Base-by-base conservation (phyloP, 768 basidiomycete species). In the Cystofilobasidium capitatum region DNA sequence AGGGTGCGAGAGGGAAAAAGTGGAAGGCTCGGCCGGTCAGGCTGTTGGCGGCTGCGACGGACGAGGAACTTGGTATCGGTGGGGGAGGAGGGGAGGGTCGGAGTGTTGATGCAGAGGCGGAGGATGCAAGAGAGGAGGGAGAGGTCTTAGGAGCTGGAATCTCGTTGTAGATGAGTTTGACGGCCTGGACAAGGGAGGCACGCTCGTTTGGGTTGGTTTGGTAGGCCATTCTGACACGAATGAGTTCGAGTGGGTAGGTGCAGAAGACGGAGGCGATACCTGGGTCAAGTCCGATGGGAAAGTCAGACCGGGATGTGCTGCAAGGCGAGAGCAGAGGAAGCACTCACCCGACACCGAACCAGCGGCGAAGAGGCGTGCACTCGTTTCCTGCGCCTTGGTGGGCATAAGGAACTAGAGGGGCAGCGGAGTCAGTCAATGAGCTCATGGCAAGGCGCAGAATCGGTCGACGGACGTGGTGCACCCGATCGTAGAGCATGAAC, bases 221-320 rank as follows among this genome's bases (percentile, higher is more conserved):
- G 75, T 88, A 96, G 0, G 96, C 96, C 83, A 99, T 85, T 64
- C 96, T 88, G 29, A 99, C 96, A 69, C 96, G 87, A 67, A 97
- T 86, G 24, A 99, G 81, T 72, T 99, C 96, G 65, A 99, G 81
- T 1, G 96, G 96, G 78, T 99, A 61, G 17, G 96, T 98, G 75
- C 88, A 84, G 65, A 88, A 83, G 24, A 97, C 91, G 29, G 92
- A 91, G 51, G 85, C 83, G 60, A 88, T 86, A 49, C 94, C 92
- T 85, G 70, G 58, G 45, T 13, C 17, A 36, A 59, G 36, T 37
- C 22, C 61, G 26, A 39, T 29, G 64, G 9, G 33, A 58, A 42
- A 60, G 57, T 20, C n/a, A 36, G 9, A 66, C 58, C 63, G 40
- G 65, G 47, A 51, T 65, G 44, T 35, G 54, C 59, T 58, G 47